Evolutionary conservation across 73 alveolate species (phyloP).

Genomic region (Tetrahymena malaccensis): DNA sequence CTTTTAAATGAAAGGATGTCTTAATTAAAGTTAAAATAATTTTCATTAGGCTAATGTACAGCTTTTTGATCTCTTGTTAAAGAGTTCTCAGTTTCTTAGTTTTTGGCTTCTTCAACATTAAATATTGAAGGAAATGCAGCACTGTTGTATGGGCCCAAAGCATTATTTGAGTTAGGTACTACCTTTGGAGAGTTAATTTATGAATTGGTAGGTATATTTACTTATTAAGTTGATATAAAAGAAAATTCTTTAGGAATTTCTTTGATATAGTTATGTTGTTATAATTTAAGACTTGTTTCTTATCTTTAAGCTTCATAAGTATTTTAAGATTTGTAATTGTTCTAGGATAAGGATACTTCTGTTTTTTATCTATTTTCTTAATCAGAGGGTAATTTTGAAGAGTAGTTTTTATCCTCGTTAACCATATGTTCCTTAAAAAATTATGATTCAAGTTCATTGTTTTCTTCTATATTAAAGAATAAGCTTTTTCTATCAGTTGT

Average conservation of each 20-base stretch:
- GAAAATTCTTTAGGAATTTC: not conserved
- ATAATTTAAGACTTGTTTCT: not conserved
- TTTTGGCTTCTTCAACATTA: not conserved
- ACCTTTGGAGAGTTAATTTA: not conserved
- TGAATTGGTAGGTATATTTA: not conserved
- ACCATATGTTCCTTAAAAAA: not conserved
- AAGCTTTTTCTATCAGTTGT: not conserved
- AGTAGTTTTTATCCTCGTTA: not conserved
- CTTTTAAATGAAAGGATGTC: not conserved
- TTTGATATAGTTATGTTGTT: not conserved
- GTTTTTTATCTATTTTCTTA: not conserved
- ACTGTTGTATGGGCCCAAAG: not conserved
- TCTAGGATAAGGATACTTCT: not conserved
- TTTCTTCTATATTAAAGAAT: not conserved
- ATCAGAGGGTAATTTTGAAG: not conserved
- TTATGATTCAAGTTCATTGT: not conserved
- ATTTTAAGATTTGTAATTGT: not conserved
- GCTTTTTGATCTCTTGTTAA: too few relatives aligned
- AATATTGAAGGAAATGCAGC: not conserved
- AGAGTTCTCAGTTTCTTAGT: not conserved
- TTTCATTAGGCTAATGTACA: not conserved
- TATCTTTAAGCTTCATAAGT: not conserved
- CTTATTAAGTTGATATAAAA: not conserved
- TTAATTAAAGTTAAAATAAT: too few relatives aligned
- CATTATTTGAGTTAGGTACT: not conserved